Evolutionary conservation across 163 green algal genomes (phyloP).

Genomic region (Botryococcus braunii): DNA sequence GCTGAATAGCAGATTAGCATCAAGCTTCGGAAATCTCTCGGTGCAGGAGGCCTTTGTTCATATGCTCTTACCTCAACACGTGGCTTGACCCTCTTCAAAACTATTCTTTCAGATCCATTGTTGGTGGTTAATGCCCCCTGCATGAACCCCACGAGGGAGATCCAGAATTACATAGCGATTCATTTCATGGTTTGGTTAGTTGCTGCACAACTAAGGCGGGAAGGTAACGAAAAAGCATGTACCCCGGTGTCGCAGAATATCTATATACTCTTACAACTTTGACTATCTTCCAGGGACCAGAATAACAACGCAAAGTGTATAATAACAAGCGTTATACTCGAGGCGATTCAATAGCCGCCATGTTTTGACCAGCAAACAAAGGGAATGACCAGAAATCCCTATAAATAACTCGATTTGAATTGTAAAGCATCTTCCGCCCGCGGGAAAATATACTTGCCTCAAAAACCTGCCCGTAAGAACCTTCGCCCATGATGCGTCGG

Average conservation of each 20-base stretch:
- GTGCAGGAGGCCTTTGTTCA: neutral
- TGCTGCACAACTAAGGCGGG: neutral
- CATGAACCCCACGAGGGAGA: neutral
- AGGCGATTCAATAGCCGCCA: neutral
- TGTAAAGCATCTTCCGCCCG: too few species aligned
- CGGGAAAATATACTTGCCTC: too few species aligned
- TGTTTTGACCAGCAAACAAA: neutral
- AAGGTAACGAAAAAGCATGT: neutral
- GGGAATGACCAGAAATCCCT: neutral
- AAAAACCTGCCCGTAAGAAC: conserved; percentile 28
- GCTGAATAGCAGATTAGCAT: neutral
- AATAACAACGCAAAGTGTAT: too few species aligned
- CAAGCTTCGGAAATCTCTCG: neutral
- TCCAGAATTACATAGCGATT: neutral
- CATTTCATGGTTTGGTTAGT: neutral
- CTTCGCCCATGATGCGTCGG: conserved; percentile 44
- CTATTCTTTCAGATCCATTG: conserved; percentile 30
- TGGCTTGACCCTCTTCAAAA: conserved; percentile 67
- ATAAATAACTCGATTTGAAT: neutral
- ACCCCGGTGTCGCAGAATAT: neutral
- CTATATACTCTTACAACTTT: neutral
- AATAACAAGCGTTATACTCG: too few species aligned
- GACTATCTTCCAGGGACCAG: too few species aligned
- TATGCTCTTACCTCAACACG: conserved; percentile 33
- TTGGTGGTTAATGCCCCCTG: conserved; percentile 28